Conservation (phyloP, 306 rosid genomes). For the Rubus idaeus region DNA sequence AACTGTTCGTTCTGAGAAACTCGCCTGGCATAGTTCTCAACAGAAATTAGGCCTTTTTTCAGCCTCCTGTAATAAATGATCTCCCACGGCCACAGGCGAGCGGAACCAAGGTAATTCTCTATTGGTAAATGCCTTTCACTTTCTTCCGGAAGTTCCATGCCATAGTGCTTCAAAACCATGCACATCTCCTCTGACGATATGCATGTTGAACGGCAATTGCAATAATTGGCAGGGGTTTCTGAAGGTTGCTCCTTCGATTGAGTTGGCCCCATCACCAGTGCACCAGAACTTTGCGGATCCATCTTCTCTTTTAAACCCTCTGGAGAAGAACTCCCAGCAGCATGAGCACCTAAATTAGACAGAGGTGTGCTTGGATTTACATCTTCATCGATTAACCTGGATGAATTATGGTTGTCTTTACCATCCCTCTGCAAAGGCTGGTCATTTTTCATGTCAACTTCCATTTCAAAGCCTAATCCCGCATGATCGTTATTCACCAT, state of each 20-base stretch:
- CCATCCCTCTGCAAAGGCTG: slow-evolving; percentile 31
- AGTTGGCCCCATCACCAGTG: slow-evolving; percentile 19
- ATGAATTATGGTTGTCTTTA: background rate
- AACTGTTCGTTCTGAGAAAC: slow-evolving; percentile 66
- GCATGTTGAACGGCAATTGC: slow-evolving; percentile 33
- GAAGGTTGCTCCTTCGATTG: slow-evolving; percentile 29
- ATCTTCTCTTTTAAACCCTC: slow-evolving; percentile 20
- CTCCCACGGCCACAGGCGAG: slow-evolving; percentile 78
- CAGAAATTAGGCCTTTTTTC: slow-evolving; percentile 63
- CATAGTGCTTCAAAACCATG: slow-evolving; percentile 56
- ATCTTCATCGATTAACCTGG: slow-evolving; percentile 22
- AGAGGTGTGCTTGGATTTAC: slow-evolving; percentile 25
- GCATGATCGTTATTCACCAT: slow-evolving; percentile 31
- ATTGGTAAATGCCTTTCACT: slow-evolving; percentile 33
- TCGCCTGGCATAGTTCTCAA: slow-evolving; percentile 58
- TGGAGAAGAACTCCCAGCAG: slow-evolving; percentile 34
- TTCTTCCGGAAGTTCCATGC: slow-evolving; percentile 47
- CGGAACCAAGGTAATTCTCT: slow-evolving; percentile 52
- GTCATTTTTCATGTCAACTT: slow-evolving; percentile 28
- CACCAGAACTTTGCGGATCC: slow-evolving; percentile 26
- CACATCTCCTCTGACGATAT: slow-evolving; percentile 50
- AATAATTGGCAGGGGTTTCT: slow-evolving; percentile 24
- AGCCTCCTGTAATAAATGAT: slow-evolving; percentile 61
- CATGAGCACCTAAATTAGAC: background rate
- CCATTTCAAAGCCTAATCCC: slow-evolving; percentile 19